Base-by-base conservation (phyloP, 495 filamentous ascomycete species). In the Pyrenula massariospora region DNA sequence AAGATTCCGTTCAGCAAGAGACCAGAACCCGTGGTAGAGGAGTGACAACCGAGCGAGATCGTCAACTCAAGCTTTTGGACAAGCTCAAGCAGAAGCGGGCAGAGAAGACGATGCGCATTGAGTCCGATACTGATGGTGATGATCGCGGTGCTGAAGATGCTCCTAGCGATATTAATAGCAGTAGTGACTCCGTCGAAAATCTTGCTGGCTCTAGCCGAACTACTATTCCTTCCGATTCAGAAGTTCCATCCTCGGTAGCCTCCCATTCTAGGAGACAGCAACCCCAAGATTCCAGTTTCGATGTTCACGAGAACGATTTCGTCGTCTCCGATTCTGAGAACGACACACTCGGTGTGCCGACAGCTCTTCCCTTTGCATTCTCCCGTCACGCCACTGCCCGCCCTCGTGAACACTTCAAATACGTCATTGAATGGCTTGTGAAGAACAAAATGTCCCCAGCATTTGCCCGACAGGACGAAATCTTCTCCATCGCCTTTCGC, bases 351-450 rank as follows among this genome's bases (percentile, higher is more conserved):
- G 88, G 88, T 2, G 80, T 77, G 5, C 87, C 84, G 0, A 74
- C 68, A 0, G 60, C 66, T 10, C 83, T 92, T 1, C 90, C 90
- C 0, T 71, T 94, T 10, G 72, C 89, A 61, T 90, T 89, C 63
- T 87, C 82, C 1, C 65, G 72, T 12, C 77, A 85, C 52, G 74
- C 79, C 0, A 80, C 85, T 59, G 84, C 84, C 58, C 84, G 88
- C 48, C 66, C 84, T 0, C 84, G 85, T 54, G 84, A 89, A 25
- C 83, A 91, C 57, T 95, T 96, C 70, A 82, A 81, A 47, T 79
- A 84, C 60, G 87, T 80, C 0, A 73, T 96, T 0, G 86, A 89
- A 66, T 95, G 88, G 88, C 83, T 92, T 68, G 82, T 95, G 1
- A 81, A 84, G 55, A 84, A 81, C 62, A 83, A 85, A 58, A 71